Evolutionary conservation across 2,329 filamentous ascomycete genomes (phyloP).

Genomic region (Ceratocystiopsis sp.): DNA sequence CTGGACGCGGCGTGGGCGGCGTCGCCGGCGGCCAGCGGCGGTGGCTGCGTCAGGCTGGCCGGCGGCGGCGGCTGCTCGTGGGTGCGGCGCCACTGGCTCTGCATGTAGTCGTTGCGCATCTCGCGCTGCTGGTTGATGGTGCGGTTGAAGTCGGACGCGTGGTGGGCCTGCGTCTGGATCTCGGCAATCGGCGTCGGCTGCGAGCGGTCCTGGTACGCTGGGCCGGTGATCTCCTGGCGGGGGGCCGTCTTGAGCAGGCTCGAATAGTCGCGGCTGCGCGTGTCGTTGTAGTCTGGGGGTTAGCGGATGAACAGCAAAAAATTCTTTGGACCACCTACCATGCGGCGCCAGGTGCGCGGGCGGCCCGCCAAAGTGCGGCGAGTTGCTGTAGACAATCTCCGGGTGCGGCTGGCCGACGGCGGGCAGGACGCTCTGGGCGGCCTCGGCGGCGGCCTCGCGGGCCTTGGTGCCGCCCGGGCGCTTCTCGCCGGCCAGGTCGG

Average conservation of each 20-base stretch:
- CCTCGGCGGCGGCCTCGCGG: conserved; percentile 62
- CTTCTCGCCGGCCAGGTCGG: conserved; percentile 90
- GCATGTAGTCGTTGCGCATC: conserved; percentile 62
- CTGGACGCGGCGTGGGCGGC: conserved; percentile 32
- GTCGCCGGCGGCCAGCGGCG: no score
- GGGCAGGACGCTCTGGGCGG: conserved; percentile 42
- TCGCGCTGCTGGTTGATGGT: conserved; percentile 63
- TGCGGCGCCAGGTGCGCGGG: conserved; percentile 48
- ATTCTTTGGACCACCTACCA: conserved; percentile 46
- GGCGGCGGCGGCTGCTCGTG: conserved; percentile 52
- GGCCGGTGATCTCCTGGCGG: conserved; percentile 76
- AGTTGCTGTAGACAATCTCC: conserved; percentile 78
- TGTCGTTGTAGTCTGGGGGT: conserved; percentile 62
- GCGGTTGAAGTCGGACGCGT: conserved; percentile 84
- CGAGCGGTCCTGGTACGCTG: conserved; percentile 74
- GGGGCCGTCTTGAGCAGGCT: conserved; percentile 61
- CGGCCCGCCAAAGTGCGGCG: conserved; percentile 50
- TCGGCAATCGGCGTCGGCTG: conserved; percentile 61
- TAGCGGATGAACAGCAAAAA: no score
- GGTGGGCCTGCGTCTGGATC: conserved; percentile 69
- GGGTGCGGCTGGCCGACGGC: conserved; percentile 53
- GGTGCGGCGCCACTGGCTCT: conserved; percentile 65
- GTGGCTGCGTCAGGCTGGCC: conserved; percentile 20
- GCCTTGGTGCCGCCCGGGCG: conserved; percentile 81
- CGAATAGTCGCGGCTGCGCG: conserved; percentile 64